Evolutionary conservation across 108 stramenopile species (phyloP), one percentile per base, ranked within the genome.

Genomic region (Nannochloropsis salina): DNA sequence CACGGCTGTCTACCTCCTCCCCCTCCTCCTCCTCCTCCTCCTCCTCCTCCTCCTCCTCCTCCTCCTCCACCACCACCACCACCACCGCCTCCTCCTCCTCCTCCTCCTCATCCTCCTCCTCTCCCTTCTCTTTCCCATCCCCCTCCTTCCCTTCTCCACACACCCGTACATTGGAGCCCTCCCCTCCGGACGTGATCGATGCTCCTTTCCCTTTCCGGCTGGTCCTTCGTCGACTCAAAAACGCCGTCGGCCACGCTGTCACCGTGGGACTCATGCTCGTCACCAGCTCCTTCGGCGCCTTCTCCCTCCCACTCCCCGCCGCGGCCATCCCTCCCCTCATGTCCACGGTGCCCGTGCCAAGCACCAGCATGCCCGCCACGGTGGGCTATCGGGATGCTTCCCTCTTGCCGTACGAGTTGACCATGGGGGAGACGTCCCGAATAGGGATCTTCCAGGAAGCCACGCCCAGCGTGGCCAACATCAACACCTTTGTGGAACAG

Each of bases 401-500:
- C 8, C 61, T 74, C 61, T 74, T n/a, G 15, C 61, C 61, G 61
- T 74, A n/a, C 8, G 61, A 74, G n/a, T 3, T 74, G 61, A 15
- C 20, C 6, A 74, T 74, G 61, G 61, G 61, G 61, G 61, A 74
- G 61, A n/a, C 61, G 61, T n/a, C n/a, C 20, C 61, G 61, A 74
- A 74, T 74, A 15, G 61, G n/a, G 20, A 74, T 74, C 20, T 41
- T 80, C 21, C 21, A 42, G 6, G 31, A 84, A 84, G 83, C 87
- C 80, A 88, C 87, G 12, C 87, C 88, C 9, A 44, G 88, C 21
- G 88, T 89, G n/a, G 85, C 86, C 44, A 90, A 90, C 82, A 92
- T 91, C 84, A 90, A 88, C 87, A 92, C 90, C 18, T 92, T 91
- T 84, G 87, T 89, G 20, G 84, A 84, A 74, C 81, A 80, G 80